Evolutionary conservation across 129 eudicot genomes (phyloP).

Genomic region (Flaveria trinervia): DNA sequence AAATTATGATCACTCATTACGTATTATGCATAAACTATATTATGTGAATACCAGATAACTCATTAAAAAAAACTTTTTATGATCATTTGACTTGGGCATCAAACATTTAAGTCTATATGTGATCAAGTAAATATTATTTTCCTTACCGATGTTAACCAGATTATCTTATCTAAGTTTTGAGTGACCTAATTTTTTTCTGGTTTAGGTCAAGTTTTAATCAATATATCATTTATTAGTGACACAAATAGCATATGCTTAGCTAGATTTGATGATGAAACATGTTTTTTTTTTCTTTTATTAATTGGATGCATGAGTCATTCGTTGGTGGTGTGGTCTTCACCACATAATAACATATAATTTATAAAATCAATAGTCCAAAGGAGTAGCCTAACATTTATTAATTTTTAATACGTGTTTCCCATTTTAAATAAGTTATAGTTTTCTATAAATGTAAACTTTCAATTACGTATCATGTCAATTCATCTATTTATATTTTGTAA

Average conservation of each 20-base stretch:
- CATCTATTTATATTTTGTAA: background rate
- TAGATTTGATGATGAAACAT: background rate
- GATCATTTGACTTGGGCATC: too few relatives aligned
- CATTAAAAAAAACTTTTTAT: too few relatives aligned
- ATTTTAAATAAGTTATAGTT: background rate
- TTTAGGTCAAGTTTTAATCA: background rate
- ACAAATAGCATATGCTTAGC: too few relatives aligned
- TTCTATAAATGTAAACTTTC: background rate
- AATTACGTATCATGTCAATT: background rate
- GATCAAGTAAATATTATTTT: too few relatives aligned
- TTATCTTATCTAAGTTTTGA: constrained; percentile 20
- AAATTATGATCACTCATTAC: too few relatives aligned
- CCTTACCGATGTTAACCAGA: too few relatives aligned
- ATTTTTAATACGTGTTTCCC: background rate
- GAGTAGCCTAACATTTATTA: constrained; percentile 27
- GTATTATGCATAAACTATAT: too few relatives aligned
- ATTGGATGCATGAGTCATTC: constrained; percentile 31
- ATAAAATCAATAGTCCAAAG: constrained; percentile 30
- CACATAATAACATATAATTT: constrained; percentile 24
- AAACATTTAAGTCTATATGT: too few relatives aligned
- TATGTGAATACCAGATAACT: too few relatives aligned
- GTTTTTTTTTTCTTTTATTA: background rate
- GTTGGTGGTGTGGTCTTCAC: constrained; percentile 20
- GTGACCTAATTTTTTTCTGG: constrained; percentile 1
- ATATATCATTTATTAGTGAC: background rate